Conservation (phyloP, 495 filamentous ascomycete genomes). For the Penicillium maclennaniae region DNA sequence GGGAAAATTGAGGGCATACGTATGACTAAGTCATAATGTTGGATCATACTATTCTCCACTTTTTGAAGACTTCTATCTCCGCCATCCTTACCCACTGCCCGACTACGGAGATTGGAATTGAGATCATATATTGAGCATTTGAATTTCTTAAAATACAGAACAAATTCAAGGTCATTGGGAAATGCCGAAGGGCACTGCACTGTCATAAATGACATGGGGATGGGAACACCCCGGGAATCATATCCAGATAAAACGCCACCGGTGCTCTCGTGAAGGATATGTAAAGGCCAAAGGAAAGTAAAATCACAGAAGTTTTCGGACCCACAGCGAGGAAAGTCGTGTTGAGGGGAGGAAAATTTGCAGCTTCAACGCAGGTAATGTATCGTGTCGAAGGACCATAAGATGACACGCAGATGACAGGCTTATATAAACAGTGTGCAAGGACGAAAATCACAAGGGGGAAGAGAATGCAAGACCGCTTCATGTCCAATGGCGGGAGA, state of each 20-base stretch:
- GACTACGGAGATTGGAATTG: background rate
- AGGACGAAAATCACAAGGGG: conserved; percentile 11
- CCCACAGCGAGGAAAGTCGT: background rate
- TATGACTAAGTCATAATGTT: no score
- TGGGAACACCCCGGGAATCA: conserved; percentile 21
- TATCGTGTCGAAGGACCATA: conserved; percentile 35
- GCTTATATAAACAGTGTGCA: conserved; percentile 24
- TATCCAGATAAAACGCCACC: conserved; percentile 21
- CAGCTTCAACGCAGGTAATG: conserved; percentile 25
- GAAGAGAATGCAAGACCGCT: conserved; percentile 4
- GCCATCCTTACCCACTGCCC: no score
- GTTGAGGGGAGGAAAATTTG: background rate
- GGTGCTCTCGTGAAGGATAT: conserved; percentile 25
- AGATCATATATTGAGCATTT: conserved; percentile 8
- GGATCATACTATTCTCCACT: no score
- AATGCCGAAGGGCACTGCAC: conserved; percentile 16
- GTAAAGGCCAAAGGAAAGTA: conserved; percentile 12
- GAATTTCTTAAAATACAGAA: conserved; percentile 9
- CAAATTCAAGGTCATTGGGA: conserved; percentile 12
- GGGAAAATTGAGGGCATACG: no score
- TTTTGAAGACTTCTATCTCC: no score
- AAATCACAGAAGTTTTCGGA: conserved; percentile 24
- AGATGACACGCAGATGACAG: conserved; percentile 18
- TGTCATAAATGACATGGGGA: conserved; percentile 27
- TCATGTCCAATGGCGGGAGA: conserved; percentile 16